Evolutionary conservation across 495 filamentous ascomycete genomes (phyloP), one percentile per base, ranked within the genome.

Genomic region (Cenococcum geophilum): DNA sequence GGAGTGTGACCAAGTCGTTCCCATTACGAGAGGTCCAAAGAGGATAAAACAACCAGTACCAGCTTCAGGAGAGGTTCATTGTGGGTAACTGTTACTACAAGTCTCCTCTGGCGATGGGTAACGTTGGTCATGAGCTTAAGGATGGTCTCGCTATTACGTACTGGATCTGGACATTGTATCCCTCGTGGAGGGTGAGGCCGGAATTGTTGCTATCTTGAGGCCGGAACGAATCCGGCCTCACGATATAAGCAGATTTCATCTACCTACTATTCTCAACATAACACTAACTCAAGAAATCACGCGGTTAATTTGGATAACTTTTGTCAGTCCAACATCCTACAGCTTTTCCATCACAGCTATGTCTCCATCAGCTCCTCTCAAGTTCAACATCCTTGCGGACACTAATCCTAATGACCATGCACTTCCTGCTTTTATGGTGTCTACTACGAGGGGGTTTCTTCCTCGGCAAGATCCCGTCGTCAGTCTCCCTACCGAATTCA

Each of bases 341-440:
- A 20, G 37, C 10, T 56, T 58, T 14, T 49, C 42, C 32, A 18
- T 45, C 2, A 45, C 12, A 22, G 74, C 68, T 51, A 65, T 73
- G 63, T 66, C 66, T 36, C 64, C 74, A 50, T 65, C 70, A 25
- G 58, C 71, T 62, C 68, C 68, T 55, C 71, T 72, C 35, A 45
- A 61, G 20, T 76, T 84, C 68, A 71, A 79, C 57, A 73, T 77
- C 64, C 80, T 86, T 65, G 75, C 77, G 59, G 79, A 85, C 68
- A 76, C 83, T 55, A 77, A 77, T 68, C 78, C 83, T 71, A 75
- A 83, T 68, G 81, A 84, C 63, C 73, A 73, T 11, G 76, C 75
- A 54, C 77, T 93, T 21, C 86, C 87, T 35, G 74, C 62, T 45
- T 96, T 96, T 79, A 92, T 91, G 77, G 89, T 95, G 64, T 92